These are phyloP conservation scores for Colletotrichum godetiae DNA, from an alignment of 2,329 filamentous ascomycete genomes.

Conservation along the genomic window DNA sequence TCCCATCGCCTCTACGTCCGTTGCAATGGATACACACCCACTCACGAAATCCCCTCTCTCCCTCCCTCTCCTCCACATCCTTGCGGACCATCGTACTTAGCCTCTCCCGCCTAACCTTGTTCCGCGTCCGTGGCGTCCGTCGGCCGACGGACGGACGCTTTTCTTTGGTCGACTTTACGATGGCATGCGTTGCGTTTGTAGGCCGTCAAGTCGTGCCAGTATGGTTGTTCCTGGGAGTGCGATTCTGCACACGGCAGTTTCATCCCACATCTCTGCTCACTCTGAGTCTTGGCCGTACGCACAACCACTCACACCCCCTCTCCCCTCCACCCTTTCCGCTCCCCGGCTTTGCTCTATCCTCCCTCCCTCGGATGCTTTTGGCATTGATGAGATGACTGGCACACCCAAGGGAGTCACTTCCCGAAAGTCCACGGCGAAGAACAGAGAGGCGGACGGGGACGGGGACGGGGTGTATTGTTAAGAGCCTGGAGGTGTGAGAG, in stretches of 20 bases:
- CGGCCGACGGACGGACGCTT: constrained; percentile 25
- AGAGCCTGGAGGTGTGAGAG: too few species aligned
- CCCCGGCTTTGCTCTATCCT: not conserved
- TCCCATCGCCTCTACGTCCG: constrained; percentile 10
- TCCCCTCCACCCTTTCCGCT: not conserved
- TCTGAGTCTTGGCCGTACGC: not conserved
- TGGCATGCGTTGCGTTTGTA: not conserved
- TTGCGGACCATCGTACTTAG: not conserved
- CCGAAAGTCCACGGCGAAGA: not conserved
- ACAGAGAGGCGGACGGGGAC: not conserved
- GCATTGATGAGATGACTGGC: not conserved
- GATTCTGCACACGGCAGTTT: not conserved
- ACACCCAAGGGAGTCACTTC: not conserved
- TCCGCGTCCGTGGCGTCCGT: constrained; percentile 18
- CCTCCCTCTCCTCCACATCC: not conserved
- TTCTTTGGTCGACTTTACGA: constrained; percentile 2
- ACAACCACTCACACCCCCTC: not conserved
- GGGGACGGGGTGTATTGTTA: not conserved
- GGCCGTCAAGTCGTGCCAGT: not conserved
- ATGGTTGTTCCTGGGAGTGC: not conserved
- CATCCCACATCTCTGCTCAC: not conserved
- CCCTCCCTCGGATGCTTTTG: constrained; percentile 4
- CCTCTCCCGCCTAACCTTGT: constrained; percentile 27
- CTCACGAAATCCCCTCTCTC: too few species aligned
- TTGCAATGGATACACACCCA: not conserved